Conservation (phyloP, 257 asterid species). For the Solanum bulbocastanum region DNA sequence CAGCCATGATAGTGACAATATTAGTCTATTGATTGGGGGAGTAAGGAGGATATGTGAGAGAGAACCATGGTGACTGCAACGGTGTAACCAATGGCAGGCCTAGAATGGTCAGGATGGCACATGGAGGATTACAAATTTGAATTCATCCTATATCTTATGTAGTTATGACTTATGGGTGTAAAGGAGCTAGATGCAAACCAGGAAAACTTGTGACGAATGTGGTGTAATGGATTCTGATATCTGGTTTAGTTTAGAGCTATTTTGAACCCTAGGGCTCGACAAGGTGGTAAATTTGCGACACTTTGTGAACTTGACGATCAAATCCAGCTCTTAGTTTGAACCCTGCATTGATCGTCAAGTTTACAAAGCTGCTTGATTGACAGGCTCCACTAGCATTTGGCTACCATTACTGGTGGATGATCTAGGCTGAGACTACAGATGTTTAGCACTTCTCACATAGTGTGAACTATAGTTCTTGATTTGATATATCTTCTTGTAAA, state of each 20-base stretch:
- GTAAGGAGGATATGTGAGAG: not conserved
- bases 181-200: not conserved
- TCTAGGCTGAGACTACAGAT: not conserved
- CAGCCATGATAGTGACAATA: not conserved
- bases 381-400: not conserved
- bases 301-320: not conserved
- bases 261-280: not conserved
- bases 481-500: not conserved
- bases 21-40: not conserved
- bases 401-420: not conserved
- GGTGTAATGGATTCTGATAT: not conserved
- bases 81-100: not conserved
- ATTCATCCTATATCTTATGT: not conserved
- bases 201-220: not conserved
- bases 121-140: not conserved
- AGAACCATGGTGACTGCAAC: not conserved
- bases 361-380: not conserved
- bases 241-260: not conserved
- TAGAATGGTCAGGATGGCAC: not conserved
- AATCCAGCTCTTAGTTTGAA: not conserved
- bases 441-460: not conserved
- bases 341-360: not conserved
- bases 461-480: not conserved
- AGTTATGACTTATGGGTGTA: not conserved
- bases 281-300: not conserved